Base-by-base conservation (phyloP, 345 rosid genomes). In the Eucalyptus virginea region DNA sequence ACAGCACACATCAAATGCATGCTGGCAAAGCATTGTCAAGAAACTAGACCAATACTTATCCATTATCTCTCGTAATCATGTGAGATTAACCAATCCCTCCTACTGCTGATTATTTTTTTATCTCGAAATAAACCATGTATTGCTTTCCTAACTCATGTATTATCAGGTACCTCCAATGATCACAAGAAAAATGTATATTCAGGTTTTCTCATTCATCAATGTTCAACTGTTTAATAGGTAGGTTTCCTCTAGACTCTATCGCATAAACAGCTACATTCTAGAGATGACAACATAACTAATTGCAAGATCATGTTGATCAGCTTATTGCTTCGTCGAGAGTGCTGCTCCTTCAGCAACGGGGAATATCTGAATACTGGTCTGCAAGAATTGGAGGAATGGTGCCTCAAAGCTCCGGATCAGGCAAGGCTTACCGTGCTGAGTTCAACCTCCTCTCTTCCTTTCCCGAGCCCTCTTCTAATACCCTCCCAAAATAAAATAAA, bases 291-390 rank as follows among this genome's bases (percentile, higher is more conserved):
- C 42, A 34, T 34, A 69, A 69, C 81, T 34, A 89, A 86, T 90
- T 87, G 54, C 50, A 13, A 42, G 65, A 65, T 44, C 16, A 86
- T 87, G 52, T 67, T 93, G 58, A 92, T 94, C 97, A 98, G 99
- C 95, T 99, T 98, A 90, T 97, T 98, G 88, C 93, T 97, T 94
- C 95, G 99, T 87, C 98, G 99, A 67, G 99, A 98, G 90, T 98
- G 99, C 92, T 98, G 99, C 94, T 98, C 99, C 87, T 98, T 98
- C 93, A 97, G 99, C 89, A 97, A 98, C 28, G 99, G 99, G 87
- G 99, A 98, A 93, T 97, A 96, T 88, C 98, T 98, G 87, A 98
- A 96, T 93, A 93, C 99, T 37, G 99, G 99, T 67, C 92, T 98
- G 91, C 96, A 98, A 83, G 99, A 97, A 92, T 91, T 98, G 86